phyloP scores from a whole-genome alignment of 2,329 filamentous ascomycete genomes.

The Neopestalotiopsis sp. region DNA sequence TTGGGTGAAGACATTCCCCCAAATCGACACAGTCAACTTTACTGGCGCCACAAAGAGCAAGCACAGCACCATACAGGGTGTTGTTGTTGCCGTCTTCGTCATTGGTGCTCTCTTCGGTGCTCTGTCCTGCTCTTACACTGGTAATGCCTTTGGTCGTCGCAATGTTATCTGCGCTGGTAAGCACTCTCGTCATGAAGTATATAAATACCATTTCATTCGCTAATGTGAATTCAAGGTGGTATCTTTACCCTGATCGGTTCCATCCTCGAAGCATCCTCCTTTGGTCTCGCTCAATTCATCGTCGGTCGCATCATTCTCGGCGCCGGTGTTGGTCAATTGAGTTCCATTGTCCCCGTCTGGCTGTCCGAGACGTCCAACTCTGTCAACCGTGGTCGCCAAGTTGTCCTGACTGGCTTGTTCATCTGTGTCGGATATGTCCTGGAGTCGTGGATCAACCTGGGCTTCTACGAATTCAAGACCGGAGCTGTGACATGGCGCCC shows the following conservation, averaged over 20 bases:
- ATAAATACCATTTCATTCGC: background rate
- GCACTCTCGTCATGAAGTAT: background rate
- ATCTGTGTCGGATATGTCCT: constrained; percentile 43
- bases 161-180: constrained; percentile 42
- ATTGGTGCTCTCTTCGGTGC: constrained; percentile 42
- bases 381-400: constrained; percentile 47
- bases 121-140: constrained; percentile 40
- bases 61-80: constrained; percentile 43
- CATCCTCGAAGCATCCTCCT: constrained; percentile 45
- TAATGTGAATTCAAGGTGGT: constrained; percentile 23
- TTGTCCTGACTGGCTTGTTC: constrained; percentile 42
- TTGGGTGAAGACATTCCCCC: constrained; percentile 42
- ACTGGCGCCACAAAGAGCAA: constrained; percentile 33
- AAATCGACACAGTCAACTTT: constrained; percentile 43
- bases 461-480: constrained; percentile 40
- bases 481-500: constrained; percentile 39
- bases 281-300: constrained; percentile 45
- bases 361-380: constrained; percentile 43
- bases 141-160: constrained; percentile 46
- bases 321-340: constrained; percentile 43
- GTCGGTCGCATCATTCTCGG: constrained; percentile 46
- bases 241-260: constrained; percentile 47
- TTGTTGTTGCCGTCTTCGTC: constrained; percentile 42
- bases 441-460: constrained; percentile 50
- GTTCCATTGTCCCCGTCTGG: constrained; percentile 47